Base-by-base conservation (phyloP, 495 filamentous ascomycete genomes). In the Friedmanniomyces simplex region DNA sequence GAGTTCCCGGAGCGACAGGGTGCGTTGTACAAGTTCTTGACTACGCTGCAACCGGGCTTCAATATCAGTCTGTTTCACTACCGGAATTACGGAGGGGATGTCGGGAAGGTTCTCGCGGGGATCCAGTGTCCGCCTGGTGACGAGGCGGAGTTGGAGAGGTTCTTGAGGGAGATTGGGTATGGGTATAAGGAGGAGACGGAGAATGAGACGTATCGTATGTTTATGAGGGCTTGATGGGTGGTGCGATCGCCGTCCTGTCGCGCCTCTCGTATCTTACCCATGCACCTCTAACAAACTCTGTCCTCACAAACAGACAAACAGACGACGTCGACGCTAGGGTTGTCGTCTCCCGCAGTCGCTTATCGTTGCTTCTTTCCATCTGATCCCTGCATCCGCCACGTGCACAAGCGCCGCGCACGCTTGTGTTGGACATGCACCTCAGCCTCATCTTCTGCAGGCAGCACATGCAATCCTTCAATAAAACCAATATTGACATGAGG, bases 21-120 rank as follows among this genome's bases (percentile, higher is more conserved):
- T 8, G 91, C 94, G 8, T 74, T 98, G 16, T 85, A 87, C 68
- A 91, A 88, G 42, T 98, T 98, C 76, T 71, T 97, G 24, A 79
- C 78, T 28, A 89, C 87, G 0, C 76, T 98, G 20, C 82, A 84
- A 26, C 87, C 91, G 3, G 85, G 84, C 52, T 93, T 95, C 70
- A 98, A 96, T 66, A 96, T 98, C 73, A 86, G 82, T 60, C 72
- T 97, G 12, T 98, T 97, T 79, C 94, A 97, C 72, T 98, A 98
- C 72, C 77, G 93, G 21, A 96, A 96, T 68, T 85, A 91, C 56
- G 93, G 93, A 24, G 89, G 91, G 30, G 94, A 98, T 70, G 84
- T 97, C 20, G 91, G 83, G 37, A 91, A 90, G 74, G 83, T 97
- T 6, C 69, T 97, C 42, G 86, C 91, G 6, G 93, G 88, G 25